phyloP scores from a whole-genome alignment of 106 monocot species.

The Iris macrosiphon region DNA sequence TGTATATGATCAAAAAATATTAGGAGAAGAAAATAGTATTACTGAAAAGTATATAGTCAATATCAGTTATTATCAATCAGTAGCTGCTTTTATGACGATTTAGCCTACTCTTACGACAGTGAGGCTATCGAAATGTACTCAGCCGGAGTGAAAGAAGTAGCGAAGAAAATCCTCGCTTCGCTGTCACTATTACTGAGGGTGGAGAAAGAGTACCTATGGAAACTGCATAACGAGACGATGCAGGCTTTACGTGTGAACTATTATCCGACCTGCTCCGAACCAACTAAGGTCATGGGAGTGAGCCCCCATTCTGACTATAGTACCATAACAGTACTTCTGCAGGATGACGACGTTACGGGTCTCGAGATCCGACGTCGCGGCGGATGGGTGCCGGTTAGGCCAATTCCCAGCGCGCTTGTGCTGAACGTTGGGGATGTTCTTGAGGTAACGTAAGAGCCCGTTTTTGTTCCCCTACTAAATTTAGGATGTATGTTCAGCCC shows the following conservation, averaged over 20 bases:
- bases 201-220: slow-evolving; percentile 1
- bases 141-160: background rate
- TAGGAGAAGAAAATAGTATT: no score
- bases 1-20: no score
- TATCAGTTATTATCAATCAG: background rate
- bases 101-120: no score
- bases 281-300: slow-evolving; percentile 8
- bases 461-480: no score
- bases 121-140: slow-evolving; percentile 7
- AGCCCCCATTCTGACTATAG: slow-evolving; percentile 5
- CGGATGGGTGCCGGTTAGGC: slow-evolving; percentile 10
- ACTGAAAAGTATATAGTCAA: background rate
- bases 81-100: background rate
- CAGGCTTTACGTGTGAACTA: slow-evolving; percentile 8
- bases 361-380: background rate
- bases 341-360: background rate
- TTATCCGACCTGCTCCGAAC: slow-evolving; percentile 5
- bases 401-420: slow-evolving; percentile 11
- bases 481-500: no score
- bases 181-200: background rate
- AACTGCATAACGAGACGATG: background rate
- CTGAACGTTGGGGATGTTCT: slow-evolving; percentile 16
- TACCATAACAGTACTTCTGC: slow-evolving; percentile 7
- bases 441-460: slow-evolving; percentile 13
- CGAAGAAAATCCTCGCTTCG: background rate